A percentile compares a stretch with the other conserved stretches of the same genome.
These are phyloP conservation scores for Alternaria sp. DNA, from an alignment of 2,329 filamentous ascomycete species.

Conservation along the genomic window DNA sequence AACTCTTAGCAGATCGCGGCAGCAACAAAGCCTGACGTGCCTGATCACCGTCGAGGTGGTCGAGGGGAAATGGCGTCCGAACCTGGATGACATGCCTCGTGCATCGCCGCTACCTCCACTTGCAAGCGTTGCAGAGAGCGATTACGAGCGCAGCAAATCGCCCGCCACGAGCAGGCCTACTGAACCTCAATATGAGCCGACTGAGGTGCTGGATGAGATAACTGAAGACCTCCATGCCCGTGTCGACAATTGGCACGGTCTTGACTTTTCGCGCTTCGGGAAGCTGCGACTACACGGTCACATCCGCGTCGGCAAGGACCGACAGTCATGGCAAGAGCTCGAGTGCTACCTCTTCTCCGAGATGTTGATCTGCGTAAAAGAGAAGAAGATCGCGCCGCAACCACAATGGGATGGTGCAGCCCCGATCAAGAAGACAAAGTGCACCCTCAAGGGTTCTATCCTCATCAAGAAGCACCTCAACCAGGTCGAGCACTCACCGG, in stretches of 20 bases:
- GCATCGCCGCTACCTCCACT: constrained; percentile 61
- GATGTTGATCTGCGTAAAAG: constrained; percentile 99
- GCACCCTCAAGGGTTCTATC: constrained; percentile 95
- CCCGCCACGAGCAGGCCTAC: constrained; percentile 60
- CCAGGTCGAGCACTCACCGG: constrained; percentile 76
- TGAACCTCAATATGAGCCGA: constrained; percentile 72
- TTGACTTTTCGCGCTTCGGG: constrained; percentile 93
- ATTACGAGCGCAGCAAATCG: constrained; percentile 63
- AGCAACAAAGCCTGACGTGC: constrained; percentile 94
- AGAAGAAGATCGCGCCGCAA: constrained; percentile 76
- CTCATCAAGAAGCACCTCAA: constrained; percentile 98
- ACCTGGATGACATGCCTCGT: constrained; percentile 76
- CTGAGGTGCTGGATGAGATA: constrained; percentile 80
- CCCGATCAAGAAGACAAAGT: constrained; percentile 71
- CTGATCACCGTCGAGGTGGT: constrained; percentile 93
- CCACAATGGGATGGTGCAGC: constrained; percentile 71
- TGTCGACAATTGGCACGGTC: constrained; percentile 98
- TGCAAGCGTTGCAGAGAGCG: constrained; percentile 55
- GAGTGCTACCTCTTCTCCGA: constrained; percentile 97
- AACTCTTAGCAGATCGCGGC: constrained; percentile 87
- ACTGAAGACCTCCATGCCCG: constrained; percentile 83
- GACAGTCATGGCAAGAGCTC: constrained; percentile 94
- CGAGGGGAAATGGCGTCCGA: constrained; percentile 87
- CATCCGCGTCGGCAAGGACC: constrained; percentile 93
- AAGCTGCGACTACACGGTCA: constrained; percentile 89